These are phyloP conservation scores for Rutidosis leptorrhynchoides DNA, from an alignment of 129 eudicot species.

Conservation along the genomic window DNA sequence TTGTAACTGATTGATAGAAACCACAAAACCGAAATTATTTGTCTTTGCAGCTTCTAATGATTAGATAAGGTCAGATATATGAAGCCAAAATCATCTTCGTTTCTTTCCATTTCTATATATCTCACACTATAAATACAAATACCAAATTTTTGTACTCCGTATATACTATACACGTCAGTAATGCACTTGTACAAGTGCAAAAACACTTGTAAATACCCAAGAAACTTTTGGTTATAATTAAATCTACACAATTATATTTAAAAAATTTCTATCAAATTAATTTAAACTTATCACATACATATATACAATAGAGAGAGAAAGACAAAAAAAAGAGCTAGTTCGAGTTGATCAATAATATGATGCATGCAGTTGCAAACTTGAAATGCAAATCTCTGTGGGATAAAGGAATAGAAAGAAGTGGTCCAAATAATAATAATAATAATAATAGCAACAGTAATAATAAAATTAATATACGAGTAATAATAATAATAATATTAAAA, in stretches of 20 bases:
- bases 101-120: slow-evolving; percentile 25
- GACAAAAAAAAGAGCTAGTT: slow-evolving; percentile 1
- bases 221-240: slow-evolving; percentile 18
- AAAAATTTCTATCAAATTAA: slow-evolving; percentile 16
- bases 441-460: no score
- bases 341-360: not conserved
- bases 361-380: no score
- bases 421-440: no score
- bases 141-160: slow-evolving; percentile 11
- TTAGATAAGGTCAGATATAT: slow-evolving; percentile 33
- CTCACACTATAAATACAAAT: slow-evolving; percentile 14
- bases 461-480: no score
- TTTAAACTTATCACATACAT: not conserved
- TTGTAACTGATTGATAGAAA: slow-evolving; percentile 25
- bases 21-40: slow-evolving; percentile 21
- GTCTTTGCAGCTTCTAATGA: slow-evolving; percentile 35
- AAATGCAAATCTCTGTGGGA: slow-evolving; percentile 36
- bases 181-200: slow-evolving; percentile 8
- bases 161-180: not conserved
- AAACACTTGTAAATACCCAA: slow-evolving; percentile 15
- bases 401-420: slow-evolving; percentile 28
- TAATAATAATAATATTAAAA: no score
- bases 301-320: not conserved
- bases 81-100: slow-evolving; percentile 27
- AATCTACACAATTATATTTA: slow-evolving; percentile 11